Conservation (phyloP, 1,284 basidiomycete genomes). For the Athelia sp. region DNA sequence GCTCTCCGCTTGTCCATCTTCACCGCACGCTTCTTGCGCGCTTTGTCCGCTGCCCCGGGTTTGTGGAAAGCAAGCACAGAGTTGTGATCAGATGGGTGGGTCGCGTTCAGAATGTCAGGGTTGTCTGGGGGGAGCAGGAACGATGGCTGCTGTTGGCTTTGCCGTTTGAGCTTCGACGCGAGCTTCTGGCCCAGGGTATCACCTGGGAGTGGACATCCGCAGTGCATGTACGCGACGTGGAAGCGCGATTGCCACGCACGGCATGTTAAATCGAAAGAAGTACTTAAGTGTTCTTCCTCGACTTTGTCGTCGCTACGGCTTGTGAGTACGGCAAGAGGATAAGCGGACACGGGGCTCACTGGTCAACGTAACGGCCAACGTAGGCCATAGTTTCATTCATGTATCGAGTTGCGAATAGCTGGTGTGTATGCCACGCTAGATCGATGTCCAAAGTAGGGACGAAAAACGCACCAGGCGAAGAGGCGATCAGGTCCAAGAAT, state of each 20-base stretch:
- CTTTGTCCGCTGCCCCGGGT: slow-evolving; percentile 10
- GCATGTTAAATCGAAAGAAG: slow-evolving; percentile 5
- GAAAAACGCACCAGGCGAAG: slow-evolving; percentile 23
- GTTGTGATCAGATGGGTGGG: slow-evolving; percentile 44
- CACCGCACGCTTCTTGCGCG: slow-evolving; percentile 14
- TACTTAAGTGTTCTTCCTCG: slow-evolving; percentile 3
- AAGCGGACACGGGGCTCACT: slow-evolving; percentile 15
- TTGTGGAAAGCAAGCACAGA: slow-evolving; percentile 28
- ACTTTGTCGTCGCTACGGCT: slow-evolving; percentile 4
- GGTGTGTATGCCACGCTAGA: slow-evolving; percentile 43
- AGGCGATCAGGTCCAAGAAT: slow-evolving; percentile 38
- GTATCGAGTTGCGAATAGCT: slow-evolving; percentile 27
- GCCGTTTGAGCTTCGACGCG: slow-evolving; percentile 20
- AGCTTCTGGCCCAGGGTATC: slow-evolving; percentile 33
- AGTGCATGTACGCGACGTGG: slow-evolving; percentile 37
- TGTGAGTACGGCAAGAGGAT: neutral
- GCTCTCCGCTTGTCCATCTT: slow-evolving; percentile 14
- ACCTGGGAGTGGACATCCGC: slow-evolving; percentile 41
- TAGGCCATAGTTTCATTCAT: slow-evolving; percentile 19
- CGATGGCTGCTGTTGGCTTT: slow-evolving; percentile 10
- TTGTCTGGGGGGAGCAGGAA: slow-evolving; percentile 24
- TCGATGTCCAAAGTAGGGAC: slow-evolving; percentile 39
- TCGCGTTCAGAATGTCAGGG: slow-evolving; percentile 27
- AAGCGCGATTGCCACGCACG: slow-evolving; percentile 24
- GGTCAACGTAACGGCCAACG: slow-evolving; percentile 25